A percentile compares a stretch with the other conserved stretches of the same genome.
These are phyloP conservation scores for Russula sp. DNA, from an alignment of 768 basidiomycete genomes.

Conservation along the genomic window DNA sequence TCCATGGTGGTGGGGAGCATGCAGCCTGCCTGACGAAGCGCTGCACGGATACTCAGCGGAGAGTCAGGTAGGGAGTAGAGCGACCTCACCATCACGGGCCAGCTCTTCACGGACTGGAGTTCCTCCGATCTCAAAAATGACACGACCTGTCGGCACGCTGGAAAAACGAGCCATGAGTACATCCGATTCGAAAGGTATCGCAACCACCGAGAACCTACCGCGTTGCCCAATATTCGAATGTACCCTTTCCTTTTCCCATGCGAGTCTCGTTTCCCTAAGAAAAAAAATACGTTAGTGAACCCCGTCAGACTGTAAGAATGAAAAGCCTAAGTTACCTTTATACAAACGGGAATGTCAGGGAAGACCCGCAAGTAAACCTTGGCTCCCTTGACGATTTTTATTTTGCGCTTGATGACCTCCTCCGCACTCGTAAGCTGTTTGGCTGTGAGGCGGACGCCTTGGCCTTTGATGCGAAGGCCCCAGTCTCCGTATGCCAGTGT, in stretches of 20 bases:
- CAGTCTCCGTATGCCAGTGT: constrained; percentile 88
- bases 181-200: neutral
- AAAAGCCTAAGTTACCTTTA: constrained; percentile 72
- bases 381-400: constrained; percentile 83
- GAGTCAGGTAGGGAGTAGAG: neutral
- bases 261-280: constrained; percentile 90
- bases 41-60: constrained; percentile 34
- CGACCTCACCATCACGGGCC: constrained; percentile 73
- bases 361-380: constrained; percentile 87
- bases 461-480: constrained; percentile 82
- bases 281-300: neutral
- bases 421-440: constrained; percentile 86
- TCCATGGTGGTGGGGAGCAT: constrained; percentile 87
- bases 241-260: constrained; percentile 99
- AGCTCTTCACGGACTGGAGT: constrained; percentile 84
- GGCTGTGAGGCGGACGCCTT: constrained; percentile 74
- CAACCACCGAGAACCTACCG: constrained; percentile 43
- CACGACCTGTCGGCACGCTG: constrained; percentile 82
- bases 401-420: constrained; percentile 81
- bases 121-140: constrained; percentile 92
- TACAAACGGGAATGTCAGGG: constrained; percentile 94
- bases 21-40: constrained; percentile 77
- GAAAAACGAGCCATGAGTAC: neutral
- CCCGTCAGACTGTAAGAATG: neutral
- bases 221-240: constrained; percentile 96